Evolutionary conservation across 228 moss, liverwort and hornwort species (phyloP).

Genomic region (Sphagnum fallax): DNA sequence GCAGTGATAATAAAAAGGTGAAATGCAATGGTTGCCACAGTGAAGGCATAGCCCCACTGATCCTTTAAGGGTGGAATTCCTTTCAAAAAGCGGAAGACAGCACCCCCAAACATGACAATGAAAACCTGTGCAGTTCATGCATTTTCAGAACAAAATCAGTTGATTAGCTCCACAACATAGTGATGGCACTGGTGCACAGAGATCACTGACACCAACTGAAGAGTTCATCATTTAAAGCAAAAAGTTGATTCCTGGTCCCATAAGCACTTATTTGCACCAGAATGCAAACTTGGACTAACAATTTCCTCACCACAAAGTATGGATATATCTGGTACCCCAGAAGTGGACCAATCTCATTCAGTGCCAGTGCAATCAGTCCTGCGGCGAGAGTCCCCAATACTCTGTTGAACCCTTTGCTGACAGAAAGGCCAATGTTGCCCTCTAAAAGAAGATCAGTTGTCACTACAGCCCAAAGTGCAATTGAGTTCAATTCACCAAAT

Average conservation of each 20-base stretch:
- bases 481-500: slow-evolving; percentile 42
- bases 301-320: slow-evolving; percentile 61
- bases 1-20: slow-evolving; percentile 72
- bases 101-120: slow-evolving; percentile 71
- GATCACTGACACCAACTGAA: too few species aligned
- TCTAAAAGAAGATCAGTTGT: slow-evolving; percentile 85
- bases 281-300: too few species aligned
- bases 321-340: slow-evolving; percentile 47
- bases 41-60: slow-evolving; percentile 95
- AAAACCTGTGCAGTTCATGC: slow-evolving; percentile 54
- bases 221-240: too few species aligned
- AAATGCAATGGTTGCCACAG: slow-evolving; percentile 87
- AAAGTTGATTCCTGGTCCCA: too few species aligned
- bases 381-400: slow-evolving; percentile 88
- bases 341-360: slow-evolving; percentile 73
- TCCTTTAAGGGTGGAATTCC: slow-evolving; percentile 87
- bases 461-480: slow-evolving; percentile 80
- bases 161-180: too few species aligned
- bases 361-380: slow-evolving; percentile 56
- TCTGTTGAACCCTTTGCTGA: slow-evolving; percentile 92
- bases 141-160: neutral
- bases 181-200: too few species aligned
- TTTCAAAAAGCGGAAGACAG: slow-evolving; percentile 67
- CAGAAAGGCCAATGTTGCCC: slow-evolving; percentile 82
- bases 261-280: too few species aligned